These are phyloP conservation scores for Massarina eburnea DNA, from an alignment of 2,329 filamentous ascomycete genomes.

Conservation along the genomic window DNA sequence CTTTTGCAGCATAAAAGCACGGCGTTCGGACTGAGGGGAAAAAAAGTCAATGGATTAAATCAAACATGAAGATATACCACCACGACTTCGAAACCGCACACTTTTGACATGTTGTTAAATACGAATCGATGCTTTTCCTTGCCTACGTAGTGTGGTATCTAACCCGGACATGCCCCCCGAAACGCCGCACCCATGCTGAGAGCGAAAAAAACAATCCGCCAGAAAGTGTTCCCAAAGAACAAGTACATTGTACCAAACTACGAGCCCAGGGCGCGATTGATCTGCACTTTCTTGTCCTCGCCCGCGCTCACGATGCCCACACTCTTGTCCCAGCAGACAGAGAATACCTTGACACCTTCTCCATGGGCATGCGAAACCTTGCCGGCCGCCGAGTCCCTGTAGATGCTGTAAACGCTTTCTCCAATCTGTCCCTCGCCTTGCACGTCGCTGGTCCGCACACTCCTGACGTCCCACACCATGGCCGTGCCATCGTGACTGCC, in stretches of 20 bases:
- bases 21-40: constrained; percentile 3
- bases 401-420: constrained; percentile 76
- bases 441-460: constrained; percentile 61
- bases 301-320: constrained; percentile 89
- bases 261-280: constrained; percentile 65
- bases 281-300: constrained; percentile 92
- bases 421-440: constrained; percentile 46
- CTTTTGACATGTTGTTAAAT: too few relatives aligned
- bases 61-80: too few relatives aligned
- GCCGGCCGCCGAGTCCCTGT: constrained; percentile 65
- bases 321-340: constrained; percentile 79
- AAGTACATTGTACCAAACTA: constrained; percentile 73
- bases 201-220: constrained; percentile 4
- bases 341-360: constrained; percentile 87
- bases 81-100: too few relatives aligned
- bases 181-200: neutral
- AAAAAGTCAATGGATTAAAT: neutral
- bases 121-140: neutral
- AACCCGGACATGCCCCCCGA: neutral
- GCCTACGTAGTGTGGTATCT: constrained; percentile 1
- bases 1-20: constrained; percentile 13
- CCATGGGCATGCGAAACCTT: constrained; percentile 61
- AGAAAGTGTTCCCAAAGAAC: constrained; percentile 16
- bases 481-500: constrained; percentile 92
- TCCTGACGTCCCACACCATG: constrained; percentile 89